Evolutionary conservation across 495 filamentous ascomycete species (phyloP).

Genomic region (Aspergillus campestris): DNA sequence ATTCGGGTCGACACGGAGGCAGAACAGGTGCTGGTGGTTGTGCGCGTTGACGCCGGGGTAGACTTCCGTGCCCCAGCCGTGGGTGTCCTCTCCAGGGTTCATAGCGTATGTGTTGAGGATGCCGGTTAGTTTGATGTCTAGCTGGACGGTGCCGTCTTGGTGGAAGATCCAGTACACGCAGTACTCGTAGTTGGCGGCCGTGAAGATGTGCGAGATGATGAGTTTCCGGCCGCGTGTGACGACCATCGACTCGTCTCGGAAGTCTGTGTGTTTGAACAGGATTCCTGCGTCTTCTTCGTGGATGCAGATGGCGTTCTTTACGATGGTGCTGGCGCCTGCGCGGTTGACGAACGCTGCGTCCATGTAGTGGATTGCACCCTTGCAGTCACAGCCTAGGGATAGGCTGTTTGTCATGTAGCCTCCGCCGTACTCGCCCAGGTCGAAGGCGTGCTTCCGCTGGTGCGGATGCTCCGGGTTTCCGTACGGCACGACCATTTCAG

Average conservation of each 20-base stretch:
- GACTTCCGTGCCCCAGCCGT: slow-evolving; percentile 90
- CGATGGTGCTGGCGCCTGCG: slow-evolving; percentile 65
- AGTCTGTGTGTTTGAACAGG: slow-evolving; percentile 93
- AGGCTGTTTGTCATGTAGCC: slow-evolving; percentile 96
- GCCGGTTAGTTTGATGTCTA: slow-evolving; percentile 91
- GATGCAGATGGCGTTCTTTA: slow-evolving; percentile 95
- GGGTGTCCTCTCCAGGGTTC: slow-evolving; percentile 72
- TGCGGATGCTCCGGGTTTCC: slow-evolving; percentile 90
- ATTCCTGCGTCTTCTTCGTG: slow-evolving; percentile 95
- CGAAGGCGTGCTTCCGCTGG: slow-evolving; percentile 91
- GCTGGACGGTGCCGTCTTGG: slow-evolving; percentile 87
- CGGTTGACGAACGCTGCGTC: slow-evolving; percentile 76
- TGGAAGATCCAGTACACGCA: slow-evolving; percentile 92
- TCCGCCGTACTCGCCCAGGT: slow-evolving; percentile 87
- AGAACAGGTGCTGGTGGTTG: slow-evolving; percentile 96
- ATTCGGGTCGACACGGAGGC: slow-evolving; percentile 80
- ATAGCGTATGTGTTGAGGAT: slow-evolving; percentile 92
- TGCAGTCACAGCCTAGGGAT: slow-evolving; percentile 87
- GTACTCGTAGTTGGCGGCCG: slow-evolving; percentile 97
- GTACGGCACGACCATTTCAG: slow-evolving; percentile 96
- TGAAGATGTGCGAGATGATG: slow-evolving; percentile 88
- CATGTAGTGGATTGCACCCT: slow-evolving; percentile 89
- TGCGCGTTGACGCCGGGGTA: slow-evolving; percentile 73
- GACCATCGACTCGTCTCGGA: slow-evolving; percentile 80
- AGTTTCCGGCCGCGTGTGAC: slow-evolving; percentile 84